Percentiles rank a stretch among this genome's conserved stretches.
Conservation (phyloP, 345 rosid genomes). For the Eucalyptus polyanthemos region DNA sequence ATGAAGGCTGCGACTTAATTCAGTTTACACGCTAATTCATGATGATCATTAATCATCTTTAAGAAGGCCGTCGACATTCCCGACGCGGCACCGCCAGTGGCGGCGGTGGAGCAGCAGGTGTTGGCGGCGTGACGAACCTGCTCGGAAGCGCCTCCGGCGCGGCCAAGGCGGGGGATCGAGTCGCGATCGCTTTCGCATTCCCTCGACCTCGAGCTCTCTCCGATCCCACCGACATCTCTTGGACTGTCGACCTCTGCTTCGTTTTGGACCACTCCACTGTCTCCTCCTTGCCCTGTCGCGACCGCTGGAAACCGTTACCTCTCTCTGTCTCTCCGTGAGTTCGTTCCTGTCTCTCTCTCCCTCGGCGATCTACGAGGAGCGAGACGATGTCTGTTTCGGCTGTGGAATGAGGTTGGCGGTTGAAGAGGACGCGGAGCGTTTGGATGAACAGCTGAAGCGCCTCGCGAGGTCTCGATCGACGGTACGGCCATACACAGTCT, state of each 20-base stretch:
- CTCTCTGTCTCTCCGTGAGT: neutral
- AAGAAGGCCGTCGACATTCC: accelerated
- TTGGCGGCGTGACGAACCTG: neutral
- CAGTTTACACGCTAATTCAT: accelerated
- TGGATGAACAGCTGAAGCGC: neutral
- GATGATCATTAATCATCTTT: accelerated
- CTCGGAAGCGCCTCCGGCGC: neutral
- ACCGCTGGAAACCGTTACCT: too few relatives aligned
- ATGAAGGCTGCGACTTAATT: neutral
- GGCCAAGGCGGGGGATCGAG: neutral
- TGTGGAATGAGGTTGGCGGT: accelerated
- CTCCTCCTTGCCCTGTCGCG: neutral
- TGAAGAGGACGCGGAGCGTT: neutral
- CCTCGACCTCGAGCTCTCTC: neutral
- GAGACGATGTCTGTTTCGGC: neutral
- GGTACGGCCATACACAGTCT: neutral
- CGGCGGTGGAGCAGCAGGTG: neutral
- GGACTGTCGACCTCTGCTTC: accelerated
- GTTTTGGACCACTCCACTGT: neutral
- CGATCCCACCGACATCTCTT: neutral
- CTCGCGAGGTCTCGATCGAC: neutral
- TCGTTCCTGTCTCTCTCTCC: neutral
- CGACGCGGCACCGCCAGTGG: accelerated
- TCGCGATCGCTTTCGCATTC: neutral
- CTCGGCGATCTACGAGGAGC: neutral